Base-by-base conservation (phyloP, 2,329 filamentous ascomycete species). In the Arthrobotrys sinensis region DNA sequence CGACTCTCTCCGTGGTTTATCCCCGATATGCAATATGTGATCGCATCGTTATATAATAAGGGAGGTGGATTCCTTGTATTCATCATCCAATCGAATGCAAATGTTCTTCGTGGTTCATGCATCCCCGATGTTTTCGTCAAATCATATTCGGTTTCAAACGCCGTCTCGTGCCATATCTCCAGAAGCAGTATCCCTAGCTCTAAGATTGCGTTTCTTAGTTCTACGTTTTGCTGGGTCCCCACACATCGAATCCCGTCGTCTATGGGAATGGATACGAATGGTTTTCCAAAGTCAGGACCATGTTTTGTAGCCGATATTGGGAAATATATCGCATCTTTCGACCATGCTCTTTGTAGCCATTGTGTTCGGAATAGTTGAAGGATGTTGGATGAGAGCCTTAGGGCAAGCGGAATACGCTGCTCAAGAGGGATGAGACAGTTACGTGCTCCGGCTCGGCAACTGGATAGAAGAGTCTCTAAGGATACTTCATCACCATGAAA, bases 131-230 rank as follows among this genome's bases (percentile, higher is more conserved):
- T 63, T 8, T 38, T 46, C 7, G 55, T 46, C 4, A 55, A n/a
- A 28, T 67, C 34, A n/a, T 72, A 72, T 64, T 73, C 34, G 14
- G 21, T 57, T 57, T 81, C 80, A 6, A 81, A 67, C 0, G 78
- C 76, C 52, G 62, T 67, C 21, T 80, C 76, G 32, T 82, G 77
- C 80, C 81, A 82, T 43, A 82, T 80, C 52, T 82, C 81, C 4
- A 82, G 67, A 10, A 82, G 69, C 4, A 82, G 52, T 12, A 82
- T 82, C 4, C 81, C 81, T n/a, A 82, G 73, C 40, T 82, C 81
- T 8, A 82, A 50, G 3, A 82, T 68, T 6, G 79, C 71, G 11
- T 66, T 55, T 16, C 78, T 80, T 5, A 81, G 57, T 10, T 80
- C 77, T 12, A 67, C 57, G 11, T 40, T 53, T 11, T 72, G 16